Conservation (phyloP, 768 basidiomycete genomes). For the Pisolithus sp. region DNA sequence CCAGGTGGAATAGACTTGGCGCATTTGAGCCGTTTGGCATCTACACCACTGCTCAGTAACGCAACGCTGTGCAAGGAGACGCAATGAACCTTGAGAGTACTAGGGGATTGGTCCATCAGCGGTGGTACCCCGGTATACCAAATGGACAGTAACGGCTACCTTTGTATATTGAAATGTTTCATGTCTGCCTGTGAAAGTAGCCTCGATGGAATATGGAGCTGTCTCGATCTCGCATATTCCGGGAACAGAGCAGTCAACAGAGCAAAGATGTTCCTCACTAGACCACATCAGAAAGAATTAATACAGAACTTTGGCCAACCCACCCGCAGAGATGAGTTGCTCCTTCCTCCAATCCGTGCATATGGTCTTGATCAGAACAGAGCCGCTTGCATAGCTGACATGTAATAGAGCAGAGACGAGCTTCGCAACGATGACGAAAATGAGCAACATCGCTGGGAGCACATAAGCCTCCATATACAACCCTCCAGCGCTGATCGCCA, state of each 20-base stretch:
- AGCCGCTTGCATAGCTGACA: conserved; percentile 53
- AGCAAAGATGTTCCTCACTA: conserved; percentile 50
- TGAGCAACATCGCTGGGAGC: conserved; percentile 39
- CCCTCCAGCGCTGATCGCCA: neutral
- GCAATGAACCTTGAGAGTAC: conserved; percentile 47
- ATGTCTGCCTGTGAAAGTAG: conserved; percentile 53
- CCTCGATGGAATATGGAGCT: conserved; percentile 51
- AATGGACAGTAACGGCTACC: conserved; percentile 24
- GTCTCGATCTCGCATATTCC: conserved; percentile 59
- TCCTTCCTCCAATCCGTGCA: conserved; percentile 40
- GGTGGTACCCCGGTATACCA: neutral
- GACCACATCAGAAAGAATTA: neutral
- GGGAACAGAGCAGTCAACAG: conserved; percentile 32
- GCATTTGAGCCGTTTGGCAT: conserved; percentile 45
- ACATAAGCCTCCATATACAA: neutral
- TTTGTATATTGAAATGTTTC: conserved; percentile 63
- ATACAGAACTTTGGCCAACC: neutral
- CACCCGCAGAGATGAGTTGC: conserved; percentile 55
- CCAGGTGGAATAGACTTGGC: conserved; percentile 41
- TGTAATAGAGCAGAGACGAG: conserved; percentile 44
- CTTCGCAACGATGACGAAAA: conserved; percentile 42
- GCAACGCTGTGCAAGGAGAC: neutral
- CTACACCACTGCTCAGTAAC: conserved; percentile 19
- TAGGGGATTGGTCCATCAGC: conserved; percentile 11
- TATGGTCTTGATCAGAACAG: conserved; percentile 42